Percentiles rank a stretch among this genome's conserved stretches.
These are phyloP conservation scores for Claviceps purpurea DNA, from an alignment of 2,329 filamentous ascomycete genomes.

Conservation along the genomic window DNA sequence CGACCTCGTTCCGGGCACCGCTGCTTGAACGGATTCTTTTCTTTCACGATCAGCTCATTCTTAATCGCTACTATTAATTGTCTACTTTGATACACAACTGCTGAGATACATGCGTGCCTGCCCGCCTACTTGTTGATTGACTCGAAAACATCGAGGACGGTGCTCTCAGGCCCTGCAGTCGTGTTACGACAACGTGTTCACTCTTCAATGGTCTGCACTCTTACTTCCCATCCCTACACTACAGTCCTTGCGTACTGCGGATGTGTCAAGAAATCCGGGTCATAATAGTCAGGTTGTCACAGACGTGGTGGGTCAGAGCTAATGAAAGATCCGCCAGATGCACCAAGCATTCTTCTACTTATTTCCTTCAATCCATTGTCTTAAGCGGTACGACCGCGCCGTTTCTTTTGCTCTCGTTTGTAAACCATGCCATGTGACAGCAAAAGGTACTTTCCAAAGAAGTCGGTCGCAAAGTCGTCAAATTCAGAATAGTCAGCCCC, in stretches of 20 bases:
- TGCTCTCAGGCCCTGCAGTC: no score
- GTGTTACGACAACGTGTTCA: no score
- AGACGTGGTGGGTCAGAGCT: neutral
- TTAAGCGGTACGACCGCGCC: constrained; percentile 5
- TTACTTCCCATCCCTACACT: neutral
- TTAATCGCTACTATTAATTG: neutral
- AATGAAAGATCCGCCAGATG: neutral
- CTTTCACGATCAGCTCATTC: neutral
- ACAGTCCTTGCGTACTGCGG: neutral
- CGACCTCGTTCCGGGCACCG: constrained; percentile 6
- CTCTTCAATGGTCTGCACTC: neutral
- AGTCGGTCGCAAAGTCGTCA: constrained; percentile 36
- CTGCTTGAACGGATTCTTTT: neutral
- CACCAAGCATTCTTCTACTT: no score
- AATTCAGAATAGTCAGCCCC: constrained; percentile 51
- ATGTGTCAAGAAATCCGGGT: neutral
- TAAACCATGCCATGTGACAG: constrained; percentile 31
- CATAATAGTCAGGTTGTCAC: neutral
- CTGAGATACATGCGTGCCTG: neutral
- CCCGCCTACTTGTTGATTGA: neutral
- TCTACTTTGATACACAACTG: neutral
- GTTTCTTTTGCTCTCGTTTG: constrained; percentile 18
- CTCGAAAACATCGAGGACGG: neutral
- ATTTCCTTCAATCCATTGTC: neutral
- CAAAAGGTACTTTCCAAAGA: constrained; percentile 33